Evolutionary conservation across 2,329 filamentous ascomycete species (phyloP).

Genomic region (Aspergillus uvarum): DNA sequence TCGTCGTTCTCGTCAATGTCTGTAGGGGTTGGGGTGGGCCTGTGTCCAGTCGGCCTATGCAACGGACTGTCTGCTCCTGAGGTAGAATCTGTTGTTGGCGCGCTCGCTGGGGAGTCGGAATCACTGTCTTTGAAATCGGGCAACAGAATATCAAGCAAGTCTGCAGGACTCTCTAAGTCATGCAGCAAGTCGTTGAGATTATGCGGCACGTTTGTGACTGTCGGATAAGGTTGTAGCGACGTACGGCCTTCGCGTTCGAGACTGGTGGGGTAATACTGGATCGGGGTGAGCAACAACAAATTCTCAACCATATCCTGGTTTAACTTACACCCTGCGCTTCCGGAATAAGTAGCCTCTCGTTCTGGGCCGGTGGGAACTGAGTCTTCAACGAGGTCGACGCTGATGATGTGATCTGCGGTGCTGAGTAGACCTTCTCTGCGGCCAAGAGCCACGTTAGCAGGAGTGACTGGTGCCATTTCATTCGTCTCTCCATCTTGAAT

Average conservation of each 20-base stretch:
- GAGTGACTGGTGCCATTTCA: slow-evolving; percentile 26
- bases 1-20: background rate
- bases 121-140: background rate
- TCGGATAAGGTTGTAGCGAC: slow-evolving; percentile 27
- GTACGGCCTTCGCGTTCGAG: slow-evolving; percentile 35
- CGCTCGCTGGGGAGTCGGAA: background rate
- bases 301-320: background rate
- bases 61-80: background rate
- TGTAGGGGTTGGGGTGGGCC: background rate
- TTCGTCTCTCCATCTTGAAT: slow-evolving; percentile 22
- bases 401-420: slow-evolving; percentile 24
- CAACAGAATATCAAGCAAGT: slow-evolving; percentile 13
- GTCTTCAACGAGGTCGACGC: slow-evolving; percentile 28
- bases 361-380: slow-evolving; percentile 37
- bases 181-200: slow-evolving; percentile 20
- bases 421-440: slow-evolving; percentile 27
- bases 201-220: background rate
- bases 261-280: slow-evolving; percentile 32
- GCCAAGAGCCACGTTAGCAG: slow-evolving; percentile 40
- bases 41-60: background rate
- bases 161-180: slow-evolving; percentile 15
- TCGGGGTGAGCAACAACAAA: slow-evolving; percentile 12
- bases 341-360: slow-evolving; percentile 27
- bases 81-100: slow-evolving; percentile 3
- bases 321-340: slow-evolving; percentile 34